Percentiles rank a stretch among this genome's conserved stretches.
These are phyloP conservation scores for Harringtonia aguacate DNA, from an alignment of 2,329 filamentous ascomycete genomes.

Conservation along the genomic window DNA sequence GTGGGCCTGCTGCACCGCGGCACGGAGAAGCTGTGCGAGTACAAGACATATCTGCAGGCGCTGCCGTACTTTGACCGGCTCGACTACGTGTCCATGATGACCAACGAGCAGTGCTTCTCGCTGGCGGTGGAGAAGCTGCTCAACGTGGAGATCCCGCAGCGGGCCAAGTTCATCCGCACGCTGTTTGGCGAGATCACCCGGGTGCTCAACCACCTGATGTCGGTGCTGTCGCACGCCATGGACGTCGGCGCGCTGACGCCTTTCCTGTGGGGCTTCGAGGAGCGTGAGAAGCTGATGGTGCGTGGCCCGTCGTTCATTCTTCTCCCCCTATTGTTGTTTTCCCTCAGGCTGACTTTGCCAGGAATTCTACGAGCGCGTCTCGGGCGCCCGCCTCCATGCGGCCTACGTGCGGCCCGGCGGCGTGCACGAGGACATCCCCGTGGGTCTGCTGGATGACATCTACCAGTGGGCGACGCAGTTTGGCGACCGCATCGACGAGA, in stretches of 20 bases:
- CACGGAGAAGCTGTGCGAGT: conserved; percentile 99
- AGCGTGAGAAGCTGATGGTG: conserved; percentile 99
- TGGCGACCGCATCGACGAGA: conserved; percentile 95
- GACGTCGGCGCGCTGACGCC: conserved; percentile 96
- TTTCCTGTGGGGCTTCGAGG: conserved; percentile 99
- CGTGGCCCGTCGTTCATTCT: conserved; percentile 16
- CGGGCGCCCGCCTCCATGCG: conserved; percentile 90
- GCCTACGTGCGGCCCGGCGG: conserved; percentile 95
- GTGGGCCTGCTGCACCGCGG: conserved; percentile 92
- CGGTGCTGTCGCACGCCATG: conserved; percentile 93
- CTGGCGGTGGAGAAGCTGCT: conserved; percentile 95
- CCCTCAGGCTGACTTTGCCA: conserved; percentile 25
- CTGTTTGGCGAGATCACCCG: conserved; percentile 93
- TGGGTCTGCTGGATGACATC: conserved; percentile 94
- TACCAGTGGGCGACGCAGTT: conserved; percentile 99
- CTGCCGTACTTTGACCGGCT: conserved; percentile 97
- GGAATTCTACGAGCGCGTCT: conserved; percentile 99
- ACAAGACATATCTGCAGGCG: conserved; percentile 98
- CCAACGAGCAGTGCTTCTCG: conserved; percentile 96
- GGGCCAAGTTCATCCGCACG: conserved; percentile 95
- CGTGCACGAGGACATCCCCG: conserved; percentile 87
- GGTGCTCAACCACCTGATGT: conserved; percentile 96
- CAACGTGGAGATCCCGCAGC: conserved; percentile 89
- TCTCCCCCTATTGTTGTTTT: neutral
- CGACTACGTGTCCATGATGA: conserved; percentile 99